These are phyloP conservation scores for Vitis amurensis DNA, from an alignment of 164 flowering plant species.

Conservation along the genomic window DNA sequence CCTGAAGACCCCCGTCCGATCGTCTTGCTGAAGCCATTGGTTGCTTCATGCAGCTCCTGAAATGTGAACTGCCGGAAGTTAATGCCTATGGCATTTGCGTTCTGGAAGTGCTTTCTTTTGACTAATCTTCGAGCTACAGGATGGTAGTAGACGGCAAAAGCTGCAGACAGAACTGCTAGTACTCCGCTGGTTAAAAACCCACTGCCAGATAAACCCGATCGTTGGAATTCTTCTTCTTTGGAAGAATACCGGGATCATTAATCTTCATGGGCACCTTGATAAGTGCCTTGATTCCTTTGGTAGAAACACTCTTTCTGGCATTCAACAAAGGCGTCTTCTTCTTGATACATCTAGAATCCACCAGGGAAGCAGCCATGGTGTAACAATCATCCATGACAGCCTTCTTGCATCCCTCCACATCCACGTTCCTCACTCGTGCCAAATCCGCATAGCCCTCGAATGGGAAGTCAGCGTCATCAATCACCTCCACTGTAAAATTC, in stretches of 20 bases:
- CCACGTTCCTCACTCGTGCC: background rate
- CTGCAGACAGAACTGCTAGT: conserved; percentile 5
- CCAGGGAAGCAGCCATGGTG: conserved; percentile 15
- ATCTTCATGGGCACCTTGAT: conserved; percentile 20
- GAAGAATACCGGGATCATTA: background rate
- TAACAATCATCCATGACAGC: conserved; percentile 28
- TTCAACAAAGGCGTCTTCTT: conserved; percentile 25
- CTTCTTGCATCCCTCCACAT: conserved; percentile 19
- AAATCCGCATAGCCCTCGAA: conserved; percentile 9
- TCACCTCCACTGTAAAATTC: conserved; percentile 9
- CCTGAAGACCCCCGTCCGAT: conserved; percentile 18
- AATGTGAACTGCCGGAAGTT: conserved; percentile 17
- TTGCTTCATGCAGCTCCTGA: conserved; percentile 18
- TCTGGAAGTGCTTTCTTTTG: background rate
- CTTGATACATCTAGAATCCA: conserved; percentile 12
- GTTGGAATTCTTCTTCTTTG: background rate
- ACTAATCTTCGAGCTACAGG: conserved; percentile 7
- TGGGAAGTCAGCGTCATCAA: conserved; percentile 19
- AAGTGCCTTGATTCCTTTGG: conserved; percentile 13
- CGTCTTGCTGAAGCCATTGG: conserved; percentile 10
- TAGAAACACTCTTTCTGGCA: conserved; percentile 11
- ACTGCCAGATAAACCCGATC: background rate
- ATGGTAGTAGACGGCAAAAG: conserved; percentile 6
- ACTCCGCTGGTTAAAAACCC: conserved; percentile 4
- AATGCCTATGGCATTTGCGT: conserved; percentile 8